Evolutionary conservation across 2,329 filamentous ascomycete species (phyloP).

Genomic region (Fusarium pseudocircinatum): DNA sequence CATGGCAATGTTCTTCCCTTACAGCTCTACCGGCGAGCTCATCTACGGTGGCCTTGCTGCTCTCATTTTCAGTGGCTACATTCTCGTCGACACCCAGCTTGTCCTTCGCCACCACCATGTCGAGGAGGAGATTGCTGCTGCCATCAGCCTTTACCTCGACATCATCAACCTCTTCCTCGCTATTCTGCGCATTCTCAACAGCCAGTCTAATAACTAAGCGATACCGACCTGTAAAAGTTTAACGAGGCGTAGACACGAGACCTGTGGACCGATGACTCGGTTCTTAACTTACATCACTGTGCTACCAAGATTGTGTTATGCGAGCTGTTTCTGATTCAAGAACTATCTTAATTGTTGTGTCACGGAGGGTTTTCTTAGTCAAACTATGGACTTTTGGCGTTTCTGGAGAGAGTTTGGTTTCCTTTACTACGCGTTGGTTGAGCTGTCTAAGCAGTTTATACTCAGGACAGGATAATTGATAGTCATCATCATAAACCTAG

Average conservation of each 20-base stretch:
- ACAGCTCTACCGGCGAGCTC: constrained; percentile 83
- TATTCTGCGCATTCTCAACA: constrained; percentile 95
- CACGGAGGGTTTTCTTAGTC: neutral
- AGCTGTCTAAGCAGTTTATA: neutral
- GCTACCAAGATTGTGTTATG: constrained; percentile 5
- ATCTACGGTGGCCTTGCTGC: constrained; percentile 84
- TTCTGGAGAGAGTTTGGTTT: constrained; percentile 2
- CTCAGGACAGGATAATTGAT: neutral
- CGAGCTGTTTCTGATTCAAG: neutral
- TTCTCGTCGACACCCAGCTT: constrained; percentile 95
- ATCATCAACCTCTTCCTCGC: constrained; percentile 97
- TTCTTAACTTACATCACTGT: neutral
- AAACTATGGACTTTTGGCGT: constrained; percentile 10
- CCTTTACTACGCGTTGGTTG: neutral
- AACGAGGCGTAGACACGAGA: neutral
- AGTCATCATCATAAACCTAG: neutral
- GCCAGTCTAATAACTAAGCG: constrained; percentile 85
- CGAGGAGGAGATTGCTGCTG: constrained; percentile 96
- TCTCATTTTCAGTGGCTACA: constrained; percentile 92
- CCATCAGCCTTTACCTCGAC: constrained; percentile 94
- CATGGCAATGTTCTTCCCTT: constrained; percentile 89
- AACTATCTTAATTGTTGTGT: constrained; percentile 7
- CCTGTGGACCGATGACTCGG: neutral
- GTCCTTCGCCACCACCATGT: constrained; percentile 96
- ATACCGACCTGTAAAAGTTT: neutral